Conservation (phyloP, 352 stramenopile species). For the Pythium insidiosum region DNA sequence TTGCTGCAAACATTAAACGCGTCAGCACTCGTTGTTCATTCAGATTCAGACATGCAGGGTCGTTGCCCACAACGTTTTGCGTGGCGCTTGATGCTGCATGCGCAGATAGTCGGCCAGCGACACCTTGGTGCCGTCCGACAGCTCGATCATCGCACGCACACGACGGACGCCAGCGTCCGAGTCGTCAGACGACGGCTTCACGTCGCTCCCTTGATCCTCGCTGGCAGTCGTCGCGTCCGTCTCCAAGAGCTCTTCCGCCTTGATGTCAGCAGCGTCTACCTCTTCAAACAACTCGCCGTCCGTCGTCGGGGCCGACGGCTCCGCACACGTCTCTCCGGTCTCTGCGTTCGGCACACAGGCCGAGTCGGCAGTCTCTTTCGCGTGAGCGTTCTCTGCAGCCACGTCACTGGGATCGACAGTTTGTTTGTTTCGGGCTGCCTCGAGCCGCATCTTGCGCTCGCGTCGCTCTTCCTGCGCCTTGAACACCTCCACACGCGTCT, state of each 20-base stretch:
- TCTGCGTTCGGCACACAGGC: conserved; percentile 7
- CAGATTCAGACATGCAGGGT: too few species aligned
- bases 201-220: too few species aligned
- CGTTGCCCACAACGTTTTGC: conserved; percentile 48
- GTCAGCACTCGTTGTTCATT: too few species aligned
- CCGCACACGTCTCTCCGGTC: conserved; percentile 8
- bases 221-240: conserved; percentile 13
- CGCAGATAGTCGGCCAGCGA: conserved; percentile 57
- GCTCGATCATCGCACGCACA: conserved; percentile 43
- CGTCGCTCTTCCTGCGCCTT: conserved; percentile 59
- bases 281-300: conserved; percentile 8
- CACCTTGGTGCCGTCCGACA: conserved; percentile 48
- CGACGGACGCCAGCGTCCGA: conserved; percentile 10
- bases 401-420: conserved; percentile 2
- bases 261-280: too few species aligned
- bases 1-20: conserved; percentile 17
- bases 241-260: background rate
- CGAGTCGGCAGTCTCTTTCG: background rate
- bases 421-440: conserved; percentile 38
- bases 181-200: too few species aligned
- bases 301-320: background rate
- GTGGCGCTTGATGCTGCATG: conserved; percentile 24
- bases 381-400: background rate
- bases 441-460: conserved; percentile 44
- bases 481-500: conserved; percentile 46